Percentiles rank a stretch among this genome's conserved stretches.
phyloP scores from a whole-genome alignment of 1,284 basidiomycete genomes.

The Leccinum griseonigrum region DNA sequence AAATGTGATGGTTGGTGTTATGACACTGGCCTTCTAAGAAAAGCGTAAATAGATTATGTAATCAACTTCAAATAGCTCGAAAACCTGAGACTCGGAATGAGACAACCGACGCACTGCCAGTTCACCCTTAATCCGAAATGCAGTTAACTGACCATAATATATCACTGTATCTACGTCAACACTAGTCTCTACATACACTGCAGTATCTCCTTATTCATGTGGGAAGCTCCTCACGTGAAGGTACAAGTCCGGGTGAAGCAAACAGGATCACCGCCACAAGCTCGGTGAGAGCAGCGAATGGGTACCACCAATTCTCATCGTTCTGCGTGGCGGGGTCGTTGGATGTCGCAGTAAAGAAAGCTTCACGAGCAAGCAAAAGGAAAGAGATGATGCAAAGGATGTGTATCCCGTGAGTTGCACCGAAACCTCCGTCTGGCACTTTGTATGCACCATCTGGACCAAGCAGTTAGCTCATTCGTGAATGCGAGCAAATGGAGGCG shows the following conservation, averaged over 20 bases:
- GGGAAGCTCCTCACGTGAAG: slow-evolving; percentile 31
- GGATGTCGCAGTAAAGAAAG: slow-evolving; percentile 39
- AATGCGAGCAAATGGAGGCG: background rate
- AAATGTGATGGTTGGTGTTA: slow-evolving; percentile 1
- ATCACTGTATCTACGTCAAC: background rate
- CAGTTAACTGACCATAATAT: background rate
- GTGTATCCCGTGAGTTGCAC: slow-evolving; percentile 33
- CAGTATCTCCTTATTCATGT: slow-evolving; percentile 10
- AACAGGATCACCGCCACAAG: slow-evolving; percentile 42
- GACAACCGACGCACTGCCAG: no score
- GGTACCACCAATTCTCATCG: slow-evolving; percentile 46
- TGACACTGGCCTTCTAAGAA: no score
- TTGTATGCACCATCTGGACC: slow-evolving; percentile 24
- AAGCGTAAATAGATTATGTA: no score
- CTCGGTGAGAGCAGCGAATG: slow-evolving; percentile 44
- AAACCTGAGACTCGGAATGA: no score
- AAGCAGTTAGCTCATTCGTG: slow-evolving; percentile 1
- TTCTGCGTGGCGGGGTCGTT: slow-evolving; percentile 29
- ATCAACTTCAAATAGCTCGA: no score
- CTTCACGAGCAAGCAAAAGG: slow-evolving; percentile 42
- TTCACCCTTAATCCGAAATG: background rate
- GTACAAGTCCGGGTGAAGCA: slow-evolving; percentile 42
- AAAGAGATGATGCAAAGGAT: slow-evolving; percentile 39
- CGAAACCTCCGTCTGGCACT: slow-evolving; percentile 21
- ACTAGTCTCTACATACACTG: background rate